Conservation (phyloP, 2,329 filamentous ascomycete genomes). For the Chlorencoelia australis region DNA sequence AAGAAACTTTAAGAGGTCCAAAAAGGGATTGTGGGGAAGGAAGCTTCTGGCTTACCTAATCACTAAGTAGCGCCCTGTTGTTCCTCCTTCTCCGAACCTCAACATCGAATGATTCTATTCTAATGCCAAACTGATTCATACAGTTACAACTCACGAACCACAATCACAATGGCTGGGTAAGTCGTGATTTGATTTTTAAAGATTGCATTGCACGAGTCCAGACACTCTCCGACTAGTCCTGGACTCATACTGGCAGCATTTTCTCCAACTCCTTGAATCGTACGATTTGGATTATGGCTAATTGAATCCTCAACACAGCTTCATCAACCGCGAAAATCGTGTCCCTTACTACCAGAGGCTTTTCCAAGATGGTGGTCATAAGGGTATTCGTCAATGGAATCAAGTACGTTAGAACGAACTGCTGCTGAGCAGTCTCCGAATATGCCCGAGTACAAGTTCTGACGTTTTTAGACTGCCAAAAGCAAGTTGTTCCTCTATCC, state of each 20-base stretch:
- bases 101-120: constrained; percentile 7
- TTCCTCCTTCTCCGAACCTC: constrained; percentile 9
- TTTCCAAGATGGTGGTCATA: constrained; percentile 64
- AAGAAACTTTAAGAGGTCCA: too few relatives aligned
- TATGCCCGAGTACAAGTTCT: too few relatives aligned
- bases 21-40: too few relatives aligned
- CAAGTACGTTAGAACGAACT: constrained; percentile 67
- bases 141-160: constrained; percentile 5
- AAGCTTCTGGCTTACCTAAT: too few relatives aligned
- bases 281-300: constrained; percentile 18
- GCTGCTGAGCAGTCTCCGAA: constrained; percentile 1
- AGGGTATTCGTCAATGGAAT: constrained; percentile 62
- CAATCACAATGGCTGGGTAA: constrained; percentile 27
- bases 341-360: constrained; percentile 65
- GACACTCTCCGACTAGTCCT: too few relatives aligned
- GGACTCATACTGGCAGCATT: too few relatives aligned
- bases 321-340: constrained; percentile 65
- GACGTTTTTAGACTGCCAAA: constrained; percentile 48
- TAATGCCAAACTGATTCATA: constrained; percentile 1
- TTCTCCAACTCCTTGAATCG: too few relatives aligned
- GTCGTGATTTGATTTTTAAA: too few relatives aligned
- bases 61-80: too few relatives aligned
- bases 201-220: too few relatives aligned
- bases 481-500: constrained; percentile 56
- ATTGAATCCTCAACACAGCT: constrained; percentile 21